Percentiles rank a stretch among this genome's conserved stretches.
These are phyloP conservation scores for Picea mariana DNA, from an alignment of 83 land plant genomes.

Conservation along the genomic window DNA sequence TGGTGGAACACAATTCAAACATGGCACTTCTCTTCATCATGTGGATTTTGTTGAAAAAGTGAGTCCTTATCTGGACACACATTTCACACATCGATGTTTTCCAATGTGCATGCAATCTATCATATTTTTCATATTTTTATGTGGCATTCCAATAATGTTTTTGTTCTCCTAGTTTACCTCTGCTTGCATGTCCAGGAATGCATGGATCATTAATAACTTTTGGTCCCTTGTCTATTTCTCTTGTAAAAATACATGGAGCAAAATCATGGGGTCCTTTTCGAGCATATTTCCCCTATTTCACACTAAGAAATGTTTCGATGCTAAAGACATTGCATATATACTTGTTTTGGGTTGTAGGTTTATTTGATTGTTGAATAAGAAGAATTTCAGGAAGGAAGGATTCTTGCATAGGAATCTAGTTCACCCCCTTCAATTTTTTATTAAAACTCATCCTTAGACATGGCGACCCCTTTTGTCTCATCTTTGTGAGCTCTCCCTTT, in stretches of 20 bases:
- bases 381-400: not conserved
- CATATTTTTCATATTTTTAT: not conserved
- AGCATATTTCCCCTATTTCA: not conserved
- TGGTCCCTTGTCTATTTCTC: not conserved
- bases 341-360: not conserved
- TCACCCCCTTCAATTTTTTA: too few species aligned
- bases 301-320: not conserved
- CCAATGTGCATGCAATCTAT: not conserved
- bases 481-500: too few species aligned
- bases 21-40: too few species aligned
- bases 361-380: not conserved
- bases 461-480: too few species aligned
- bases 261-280: not conserved
- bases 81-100: too few species aligned
- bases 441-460: too few species aligned
- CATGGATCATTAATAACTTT: not conserved
- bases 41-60: too few species aligned
- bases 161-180: not conserved
- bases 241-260: too few species aligned
- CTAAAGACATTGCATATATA: not conserved
- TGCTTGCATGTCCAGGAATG: constrained; percentile 21
- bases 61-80: too few species aligned
- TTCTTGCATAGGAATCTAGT: too few species aligned
- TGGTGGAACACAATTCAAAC: too few species aligned
- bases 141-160: not conserved